Conservation (phyloP, 106 monocot genomes). For the Xerophyta viscosa region DNA sequence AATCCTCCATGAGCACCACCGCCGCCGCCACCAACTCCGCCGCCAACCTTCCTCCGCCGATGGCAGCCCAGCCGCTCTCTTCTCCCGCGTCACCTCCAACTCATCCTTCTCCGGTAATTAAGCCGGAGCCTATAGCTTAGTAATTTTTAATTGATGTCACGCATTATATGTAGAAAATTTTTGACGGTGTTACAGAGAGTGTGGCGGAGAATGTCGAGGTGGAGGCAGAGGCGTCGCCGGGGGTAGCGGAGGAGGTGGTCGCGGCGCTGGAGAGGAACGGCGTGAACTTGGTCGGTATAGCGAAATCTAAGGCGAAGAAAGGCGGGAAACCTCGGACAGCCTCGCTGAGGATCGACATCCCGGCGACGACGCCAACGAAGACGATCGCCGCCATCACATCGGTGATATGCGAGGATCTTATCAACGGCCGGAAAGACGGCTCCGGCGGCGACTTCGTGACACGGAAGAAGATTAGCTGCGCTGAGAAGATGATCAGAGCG, state of each 20-base stretch:
- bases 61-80: conserved; percentile 2
- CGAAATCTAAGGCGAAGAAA: conserved; percentile 62
- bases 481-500: conserved; percentile 84
- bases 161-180: no score
- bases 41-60: not conserved
- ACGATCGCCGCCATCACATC: conserved; percentile 56
- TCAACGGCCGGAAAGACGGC: conserved; percentile 61
- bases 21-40: conserved; percentile 21
- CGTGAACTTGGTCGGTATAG: conserved; percentile 54
- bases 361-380: conserved; percentile 52
- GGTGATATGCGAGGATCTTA: conserved; percentile 85
- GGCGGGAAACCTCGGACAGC: conserved; percentile 46
- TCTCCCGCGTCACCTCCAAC: not conserved
- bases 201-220: conserved; percentile 25
- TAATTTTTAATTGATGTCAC: not conserved
- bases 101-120: conserved; percentile 8
- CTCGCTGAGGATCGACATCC: conserved; percentile 86
- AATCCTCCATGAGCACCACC: conserved; percentile 50
- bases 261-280: conserved; percentile 87
- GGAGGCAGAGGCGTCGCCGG: no score
- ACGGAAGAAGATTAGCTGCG: conserved; percentile 82
- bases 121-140: no score
- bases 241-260: conserved; percentile 60
- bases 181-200: no score
- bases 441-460: conserved; percentile 46